Conservation (phyloP, 164 flowering plant species). For the Aristolochia contorta region DNA sequence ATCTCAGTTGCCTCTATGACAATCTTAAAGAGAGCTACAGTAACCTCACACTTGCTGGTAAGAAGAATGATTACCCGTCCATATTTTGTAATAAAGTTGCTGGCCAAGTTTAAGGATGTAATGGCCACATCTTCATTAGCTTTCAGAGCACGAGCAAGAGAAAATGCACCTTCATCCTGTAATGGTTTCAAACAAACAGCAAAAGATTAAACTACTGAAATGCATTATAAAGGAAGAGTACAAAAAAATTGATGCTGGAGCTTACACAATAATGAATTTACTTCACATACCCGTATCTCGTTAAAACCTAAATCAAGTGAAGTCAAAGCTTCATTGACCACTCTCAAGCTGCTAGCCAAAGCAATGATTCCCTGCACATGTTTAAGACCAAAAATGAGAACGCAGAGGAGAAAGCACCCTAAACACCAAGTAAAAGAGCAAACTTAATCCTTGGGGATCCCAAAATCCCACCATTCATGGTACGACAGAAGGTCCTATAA, state of each 20-base stretch:
- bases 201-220: slow-evolving; percentile 1
- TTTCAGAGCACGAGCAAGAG: slow-evolving; percentile 94
- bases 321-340: slow-evolving; percentile 83
- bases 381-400: slow-evolving; percentile 3
- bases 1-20: too few species aligned
- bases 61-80: slow-evolving; percentile 55
- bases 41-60: neutral
- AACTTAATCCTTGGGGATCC: too few species aligned
- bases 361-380: slow-evolving; percentile 64
- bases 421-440: too few species aligned
- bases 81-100: slow-evolving; percentile 82
- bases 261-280: neutral
- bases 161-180: slow-evolving; percentile 92
- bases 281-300: slow-evolving; percentile 70
- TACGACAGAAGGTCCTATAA: too few species aligned
- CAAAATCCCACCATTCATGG: too few species aligned
- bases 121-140: slow-evolving; percentile 83
- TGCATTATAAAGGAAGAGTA: neutral
- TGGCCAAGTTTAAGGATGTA: slow-evolving; percentile 60
- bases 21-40: neutral
- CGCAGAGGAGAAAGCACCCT: neutral
- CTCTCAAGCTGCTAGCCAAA: slow-evolving; percentile 87
- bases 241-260: neutral
- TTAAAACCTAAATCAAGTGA: slow-evolving; percentile 86
- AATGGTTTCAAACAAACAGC: neutral